These are phyloP conservation scores for Pythium biforme DNA, from an alignment of 352 stramenopile species.

Conservation along the genomic window DNA sequence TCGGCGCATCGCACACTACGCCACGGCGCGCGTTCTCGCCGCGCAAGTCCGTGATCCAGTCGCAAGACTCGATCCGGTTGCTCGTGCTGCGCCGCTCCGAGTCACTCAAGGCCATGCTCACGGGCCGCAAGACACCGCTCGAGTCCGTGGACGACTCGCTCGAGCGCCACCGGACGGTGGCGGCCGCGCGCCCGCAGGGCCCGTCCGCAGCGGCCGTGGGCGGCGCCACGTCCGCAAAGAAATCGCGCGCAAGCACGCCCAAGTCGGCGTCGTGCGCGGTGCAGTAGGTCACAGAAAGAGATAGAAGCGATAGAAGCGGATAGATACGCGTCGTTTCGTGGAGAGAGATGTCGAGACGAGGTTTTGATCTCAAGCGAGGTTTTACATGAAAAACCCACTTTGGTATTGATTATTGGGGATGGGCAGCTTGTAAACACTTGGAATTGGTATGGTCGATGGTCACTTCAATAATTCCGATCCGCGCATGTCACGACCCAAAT, in stretches of 20 bases:
- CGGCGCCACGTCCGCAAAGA: background rate
- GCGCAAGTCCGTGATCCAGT: conserved; percentile 30
- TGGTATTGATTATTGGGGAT: conserved; percentile 12
- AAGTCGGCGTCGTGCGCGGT: conserved; percentile 11
- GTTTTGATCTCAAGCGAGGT: background rate
- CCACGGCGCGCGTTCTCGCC: conserved; percentile 19
- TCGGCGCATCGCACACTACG: background rate
- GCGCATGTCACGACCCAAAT: background rate
- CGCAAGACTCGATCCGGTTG: conserved; percentile 40
- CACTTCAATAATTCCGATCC: background rate
- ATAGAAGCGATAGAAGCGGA: background rate
- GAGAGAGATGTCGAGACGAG: too few relatives aligned
- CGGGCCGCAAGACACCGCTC: conserved; percentile 2
- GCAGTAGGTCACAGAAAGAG: background rate
- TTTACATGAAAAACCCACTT: conserved; percentile 23
- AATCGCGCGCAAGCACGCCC: background rate
- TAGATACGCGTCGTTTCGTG: background rate
- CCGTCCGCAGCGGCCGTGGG: background rate
- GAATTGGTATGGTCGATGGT: conserved; percentile 8
- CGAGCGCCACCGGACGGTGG: background rate
- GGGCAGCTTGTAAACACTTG: conserved; percentile 16
- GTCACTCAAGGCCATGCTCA: conserved; percentile 19
- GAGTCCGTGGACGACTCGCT: background rate
- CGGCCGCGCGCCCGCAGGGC: background rate
- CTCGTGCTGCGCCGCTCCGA: conserved; percentile 21